These are phyloP conservation scores for Protea cynaroides DNA, from an alignment of 164 flowering plant genomes.

Conservation along the genomic window DNA sequence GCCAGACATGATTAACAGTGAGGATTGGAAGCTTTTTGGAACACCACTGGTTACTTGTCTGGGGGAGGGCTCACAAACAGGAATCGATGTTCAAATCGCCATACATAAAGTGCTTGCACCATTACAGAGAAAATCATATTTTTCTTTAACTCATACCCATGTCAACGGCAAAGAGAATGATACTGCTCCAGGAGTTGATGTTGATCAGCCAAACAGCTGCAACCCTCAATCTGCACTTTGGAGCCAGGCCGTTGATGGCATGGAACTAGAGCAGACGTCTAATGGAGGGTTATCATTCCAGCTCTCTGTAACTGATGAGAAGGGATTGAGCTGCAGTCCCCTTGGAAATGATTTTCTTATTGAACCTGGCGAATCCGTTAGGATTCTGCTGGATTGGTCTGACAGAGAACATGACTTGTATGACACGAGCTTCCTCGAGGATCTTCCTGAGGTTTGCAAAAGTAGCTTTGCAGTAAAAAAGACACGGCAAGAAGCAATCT, in stretches of 20 bases:
- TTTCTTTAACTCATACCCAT: constrained; percentile 24
- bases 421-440: constrained; percentile 63
- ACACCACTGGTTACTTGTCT: constrained; percentile 73
- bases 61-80: constrained; percentile 38
- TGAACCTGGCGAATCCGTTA: constrained; percentile 30
- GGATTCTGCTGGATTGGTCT: constrained; percentile 69
- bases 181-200: constrained; percentile 22
- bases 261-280: constrained; percentile 33
- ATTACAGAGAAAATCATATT: constrained; percentile 32
- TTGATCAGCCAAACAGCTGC: constrained; percentile 20
- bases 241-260: constrained; percentile 19
- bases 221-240: constrained; percentile 20
- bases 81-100: constrained; percentile 50
- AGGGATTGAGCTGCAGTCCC: constrained; percentile 31
- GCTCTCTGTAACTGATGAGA: constrained; percentile 55
- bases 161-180: constrained; percentile 41
- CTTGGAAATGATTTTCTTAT: constrained; percentile 37
- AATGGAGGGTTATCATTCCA: constrained; percentile 36
- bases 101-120: constrained; percentile 60
- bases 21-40: constrained; percentile 50
- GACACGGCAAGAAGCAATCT: constrained; percentile 69
- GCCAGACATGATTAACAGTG: constrained; percentile 30
- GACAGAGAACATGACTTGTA: constrained; percentile 59
- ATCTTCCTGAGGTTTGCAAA: constrained; percentile 81
- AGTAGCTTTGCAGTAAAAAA: constrained; percentile 57